Evolutionary conservation across 495 filamentous ascomycete species (phyloP).

Genomic region (Tuber aestivum): DNA sequence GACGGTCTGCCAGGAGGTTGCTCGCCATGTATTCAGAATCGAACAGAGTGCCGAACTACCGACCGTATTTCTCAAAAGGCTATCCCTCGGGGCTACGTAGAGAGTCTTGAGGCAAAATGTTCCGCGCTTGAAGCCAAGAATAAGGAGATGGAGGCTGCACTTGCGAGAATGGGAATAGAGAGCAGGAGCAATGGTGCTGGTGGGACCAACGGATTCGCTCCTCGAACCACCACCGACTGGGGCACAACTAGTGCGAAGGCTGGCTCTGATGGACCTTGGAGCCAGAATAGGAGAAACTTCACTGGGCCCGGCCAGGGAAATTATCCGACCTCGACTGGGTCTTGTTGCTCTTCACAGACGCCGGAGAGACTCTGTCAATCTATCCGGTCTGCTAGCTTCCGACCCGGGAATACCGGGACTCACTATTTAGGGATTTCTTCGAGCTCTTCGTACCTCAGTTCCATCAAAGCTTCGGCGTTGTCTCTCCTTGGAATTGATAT

Average conservation of each 20-base stretch:
- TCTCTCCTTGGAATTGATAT: constrained; percentile 71
- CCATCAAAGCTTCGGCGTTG: constrained; percentile 66
- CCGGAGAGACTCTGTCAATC: constrained; percentile 47
- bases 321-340: constrained; percentile 15
- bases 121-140: constrained; percentile 55
- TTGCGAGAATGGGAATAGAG: constrained; percentile 32
- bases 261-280: constrained; percentile 17
- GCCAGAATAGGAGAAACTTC: constrained; percentile 24
- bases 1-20: constrained; percentile 68
- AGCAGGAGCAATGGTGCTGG: constrained; percentile 22
- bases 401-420: constrained; percentile 54
- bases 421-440: constrained; percentile 68
- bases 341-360: constrained; percentile 30
- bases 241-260: constrained; percentile 16
- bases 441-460: constrained; percentile 60
- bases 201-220: constrained; percentile 15
- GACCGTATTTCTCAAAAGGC: constrained; percentile 83
- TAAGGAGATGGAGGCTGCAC: constrained; percentile 47
- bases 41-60: constrained; percentile 69
- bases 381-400: constrained; percentile 50
- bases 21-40: constrained; percentile 64
- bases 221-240: constrained; percentile 24
- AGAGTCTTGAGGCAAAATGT: constrained; percentile 57
- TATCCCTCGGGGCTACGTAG: constrained; percentile 66
- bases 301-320: constrained; percentile 11